Conservation (phyloP, 352 stramenopile species). For the Phytophthora crassamura region DNA sequence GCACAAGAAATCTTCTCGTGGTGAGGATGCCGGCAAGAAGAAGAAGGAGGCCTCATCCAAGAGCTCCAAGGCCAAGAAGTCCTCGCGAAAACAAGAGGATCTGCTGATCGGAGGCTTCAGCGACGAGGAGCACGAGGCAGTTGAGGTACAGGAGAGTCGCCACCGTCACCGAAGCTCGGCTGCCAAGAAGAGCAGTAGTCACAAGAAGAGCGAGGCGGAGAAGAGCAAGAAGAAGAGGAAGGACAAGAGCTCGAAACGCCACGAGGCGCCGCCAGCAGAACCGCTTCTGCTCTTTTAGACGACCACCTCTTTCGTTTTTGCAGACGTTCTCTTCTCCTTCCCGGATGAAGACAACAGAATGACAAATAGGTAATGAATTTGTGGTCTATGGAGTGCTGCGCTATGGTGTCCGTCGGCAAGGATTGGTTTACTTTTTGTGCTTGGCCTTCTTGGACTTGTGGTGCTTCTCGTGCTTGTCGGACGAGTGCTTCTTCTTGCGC, state of each 20-base stretch:
- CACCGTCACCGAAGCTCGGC: conserved; percentile 37
- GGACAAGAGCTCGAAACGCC: conserved; percentile 61
- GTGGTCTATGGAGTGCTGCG: conserved; percentile 43
- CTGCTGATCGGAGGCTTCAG: conserved; percentile 53
- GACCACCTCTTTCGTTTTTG: conserved; percentile 23
- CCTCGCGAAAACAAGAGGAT: conserved; percentile 33
- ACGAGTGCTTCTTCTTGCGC: conserved; percentile 44
- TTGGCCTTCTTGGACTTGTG: conserved; percentile 71
- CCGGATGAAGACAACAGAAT: conserved; percentile 31
- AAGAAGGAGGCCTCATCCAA: conserved; percentile 51
- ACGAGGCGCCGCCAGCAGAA: conserved; percentile 49
- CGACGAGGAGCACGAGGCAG: conserved; percentile 43
- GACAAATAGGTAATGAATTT: conserved; percentile 50
- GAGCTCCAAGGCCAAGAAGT: conserved; percentile 40
- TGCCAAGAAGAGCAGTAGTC: conserved; percentile 51
- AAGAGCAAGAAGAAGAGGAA: conserved; percentile 51
- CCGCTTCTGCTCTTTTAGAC: conserved; percentile 85
- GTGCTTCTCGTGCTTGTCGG: conserved; percentile 41
- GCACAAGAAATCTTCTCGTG: conserved; percentile 51
- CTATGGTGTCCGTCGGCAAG: conserved; percentile 33
- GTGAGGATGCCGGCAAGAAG: conserved; percentile 47
- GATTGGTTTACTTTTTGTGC: conserved; percentile 43
- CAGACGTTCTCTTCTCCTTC: conserved; percentile 13
- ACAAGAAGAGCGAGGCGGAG: conserved; percentile 58
- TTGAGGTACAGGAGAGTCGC: conserved; percentile 30